These are phyloP conservation scores for Gossypium stocksii DNA, from an alignment of 345 rosid species.

Conservation along the genomic window DNA sequence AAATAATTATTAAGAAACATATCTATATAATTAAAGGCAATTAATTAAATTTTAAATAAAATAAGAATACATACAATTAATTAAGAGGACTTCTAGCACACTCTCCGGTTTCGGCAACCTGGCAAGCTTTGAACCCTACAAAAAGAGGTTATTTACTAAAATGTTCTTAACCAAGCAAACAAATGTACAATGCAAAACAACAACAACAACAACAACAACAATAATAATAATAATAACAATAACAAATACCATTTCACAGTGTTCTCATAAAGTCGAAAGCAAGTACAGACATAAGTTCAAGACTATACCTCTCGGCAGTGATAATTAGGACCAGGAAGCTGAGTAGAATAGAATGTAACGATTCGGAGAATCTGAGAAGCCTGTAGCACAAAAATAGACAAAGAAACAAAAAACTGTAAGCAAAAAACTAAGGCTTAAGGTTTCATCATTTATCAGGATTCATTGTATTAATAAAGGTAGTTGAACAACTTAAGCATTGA, in stretches of 20 bases:
- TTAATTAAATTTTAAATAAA: neutral
- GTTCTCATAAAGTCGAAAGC: constrained; percentile 2
- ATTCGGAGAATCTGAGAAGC: constrained; percentile 84
- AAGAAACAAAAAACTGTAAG: neutral
- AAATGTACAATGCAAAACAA: neutral
- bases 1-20: neutral
- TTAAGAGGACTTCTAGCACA: constrained; percentile 57
- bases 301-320: constrained; percentile 26
- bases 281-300: neutral
- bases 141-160: constrained; percentile 8
- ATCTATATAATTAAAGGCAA: neutral
- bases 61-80: constrained; percentile 54
- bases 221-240: neutral
- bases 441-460: neutral
- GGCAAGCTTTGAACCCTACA: constrained; percentile 84
- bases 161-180: neutral
- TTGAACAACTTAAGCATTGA: neutral
- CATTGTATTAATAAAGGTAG: neutral
- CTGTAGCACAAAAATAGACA: constrained; percentile 37
- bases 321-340: constrained; percentile 18
- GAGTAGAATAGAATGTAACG: constrained; percentile 87
- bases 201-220: neutral
- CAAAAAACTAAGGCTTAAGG: neutral
- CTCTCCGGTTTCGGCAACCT: constrained; percentile 77
- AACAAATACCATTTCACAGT: neutral